Evolutionary conservation across 2,329 filamentous ascomycete genomes (phyloP), one percentile per base, ranked within the genome.

Genomic region (Calonectria pteridis): DNA sequence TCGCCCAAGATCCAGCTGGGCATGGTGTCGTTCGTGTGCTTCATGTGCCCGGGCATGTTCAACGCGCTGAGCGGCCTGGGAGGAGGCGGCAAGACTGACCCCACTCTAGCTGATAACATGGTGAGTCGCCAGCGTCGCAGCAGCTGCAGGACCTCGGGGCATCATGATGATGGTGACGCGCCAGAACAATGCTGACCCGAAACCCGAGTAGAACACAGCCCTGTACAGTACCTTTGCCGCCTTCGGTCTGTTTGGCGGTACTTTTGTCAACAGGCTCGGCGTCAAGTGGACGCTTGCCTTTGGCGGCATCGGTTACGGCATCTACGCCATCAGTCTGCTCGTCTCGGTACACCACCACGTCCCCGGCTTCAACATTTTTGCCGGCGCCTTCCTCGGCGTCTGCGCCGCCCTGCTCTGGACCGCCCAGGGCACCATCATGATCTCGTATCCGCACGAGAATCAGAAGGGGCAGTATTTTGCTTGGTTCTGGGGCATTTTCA

Each of bases 401-500:
- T 96, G 94, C 81, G 94, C 94, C 65, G 94, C 93, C 81, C 87
- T 96, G 55, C 88, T 97, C 33, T 97, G 94, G 94, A 93, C 93
- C 28, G 94, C 93, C 0, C 94, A 96, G 85, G 94, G 94, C 72
- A 92, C 94, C 71, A 95, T 96, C 82, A 96, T 96, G 93, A 96
- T 98, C 90, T 92, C 94, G 43, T 98, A 98, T 83, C 95, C 95
- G 0, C 88, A 90, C 18, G 96, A 98, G 85, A 85, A 91, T 49
- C 90, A 92, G 75, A 98, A 98, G 88, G 96, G 96, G 63, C 92
- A 93, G 75, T 98, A 95, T 84, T 97, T 98, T 83, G 94, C 94
- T 75, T 93, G 92, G 87, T 98, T 98, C 86, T 98, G 96, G 96
- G 92, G 95, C 82, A 97, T 98, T 81, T 98, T 98, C 89, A 98